Evolutionary conservation across 1,284 basidiomycete species (phyloP).

Genomic region (Fistulinella staudtii): DNA sequence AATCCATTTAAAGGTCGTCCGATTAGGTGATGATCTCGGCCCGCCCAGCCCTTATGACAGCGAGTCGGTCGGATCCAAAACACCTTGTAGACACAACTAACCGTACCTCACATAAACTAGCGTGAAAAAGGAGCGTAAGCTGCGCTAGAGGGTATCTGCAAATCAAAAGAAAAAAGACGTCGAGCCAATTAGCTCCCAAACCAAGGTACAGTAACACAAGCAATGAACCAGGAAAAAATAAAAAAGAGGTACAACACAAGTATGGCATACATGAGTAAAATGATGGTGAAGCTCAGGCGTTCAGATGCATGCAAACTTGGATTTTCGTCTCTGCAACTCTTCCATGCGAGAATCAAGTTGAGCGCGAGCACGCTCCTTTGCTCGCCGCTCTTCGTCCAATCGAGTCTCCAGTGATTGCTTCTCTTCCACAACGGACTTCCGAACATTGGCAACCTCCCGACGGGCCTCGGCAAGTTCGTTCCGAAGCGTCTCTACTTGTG

Average conservation of each 20-base stretch:
- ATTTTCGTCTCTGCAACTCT: slow-evolving; percentile 75
- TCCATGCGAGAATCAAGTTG: slow-evolving; percentile 85
- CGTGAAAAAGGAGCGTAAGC: slow-evolving; percentile 19
- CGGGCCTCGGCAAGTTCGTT: slow-evolving; percentile 71
- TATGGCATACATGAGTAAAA: slow-evolving; percentile 4
- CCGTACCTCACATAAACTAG: slow-evolving; percentile 33
- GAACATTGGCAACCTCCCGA: slow-evolving; percentile 71
- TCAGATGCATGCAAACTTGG: slow-evolving; percentile 78
- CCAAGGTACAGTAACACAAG: slow-evolving; percentile 26
- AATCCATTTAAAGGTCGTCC: slow-evolving; percentile 21
- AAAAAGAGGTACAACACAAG: slow-evolving; percentile 1
- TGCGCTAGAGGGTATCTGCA: slow-evolving; percentile 29
- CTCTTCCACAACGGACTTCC: slow-evolving; percentile 77
- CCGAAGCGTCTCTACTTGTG: slow-evolving; percentile 61
- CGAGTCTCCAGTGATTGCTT: slow-evolving; percentile 78
- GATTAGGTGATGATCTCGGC: slow-evolving; percentile 8
- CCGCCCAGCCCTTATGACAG: slow-evolving; percentile 9
- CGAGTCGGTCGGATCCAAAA: slow-evolving; percentile 20
- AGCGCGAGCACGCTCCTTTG: slow-evolving; percentile 77
- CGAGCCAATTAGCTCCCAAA: slow-evolving; percentile 25
- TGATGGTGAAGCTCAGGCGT: slow-evolving; percentile 4
- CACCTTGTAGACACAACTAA: slow-evolving; percentile 25
- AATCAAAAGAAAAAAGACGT: slow-evolving; percentile 24
- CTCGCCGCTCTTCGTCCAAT: slow-evolving; percentile 76
- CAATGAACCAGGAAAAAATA: slow-evolving; percentile 11